Base-by-base conservation (phyloP, 2,329 filamentous ascomycete genomes). In the Didymella exigua region DNA sequence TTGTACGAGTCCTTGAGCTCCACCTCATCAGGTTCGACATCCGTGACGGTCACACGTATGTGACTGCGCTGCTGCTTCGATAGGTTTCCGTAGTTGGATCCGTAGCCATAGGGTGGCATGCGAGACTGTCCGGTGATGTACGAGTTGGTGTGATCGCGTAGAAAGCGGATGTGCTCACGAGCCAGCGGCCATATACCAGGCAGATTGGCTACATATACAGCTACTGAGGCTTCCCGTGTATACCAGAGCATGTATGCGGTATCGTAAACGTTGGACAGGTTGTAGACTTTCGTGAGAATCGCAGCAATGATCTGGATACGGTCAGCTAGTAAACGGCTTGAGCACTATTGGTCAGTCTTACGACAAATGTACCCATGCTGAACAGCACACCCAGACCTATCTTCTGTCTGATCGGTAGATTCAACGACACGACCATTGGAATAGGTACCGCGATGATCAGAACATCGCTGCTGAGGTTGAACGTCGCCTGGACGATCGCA, bases 401-500 rank as follows among this genome's bases (percentile, higher is more conserved):
- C 69, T 86, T 87, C 63, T 83, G 80, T 65, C 78, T 82, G 1
- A 75, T 34, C 5, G 77, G 73, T 2, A 87, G 74, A 40, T 79
- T 77, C 1, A 84, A 78, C 23, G 77, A 77, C 10, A 82, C 60
- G 23, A 87, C 64, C 48, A 83, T 71, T 0, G 84, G 84, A 58
- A 87, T 76, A 1, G 84, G 83, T 18, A 87, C 80, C 3, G 78
- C 65, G 24, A 87, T 80, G 66, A 88, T 86, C 73, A 84, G 78
- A 2, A 86, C 31, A 59, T 87, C 85, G 23, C 83, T 85, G 2
- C 81, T 80, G 43, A 87, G 81, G 61, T 88, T 87, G 65, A 87
- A 80, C 4, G 79, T 76, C 1, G 82, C 80, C 54, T 86, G 84
- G 14, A 82, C 81, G 45, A 86, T 85, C 10, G 85, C 77, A 61